Evolutionary conservation across 1,284 basidiomycete species (phyloP), one percentile per base, ranked within the genome.

Genomic region (Anthracocystis walkeri): DNA sequence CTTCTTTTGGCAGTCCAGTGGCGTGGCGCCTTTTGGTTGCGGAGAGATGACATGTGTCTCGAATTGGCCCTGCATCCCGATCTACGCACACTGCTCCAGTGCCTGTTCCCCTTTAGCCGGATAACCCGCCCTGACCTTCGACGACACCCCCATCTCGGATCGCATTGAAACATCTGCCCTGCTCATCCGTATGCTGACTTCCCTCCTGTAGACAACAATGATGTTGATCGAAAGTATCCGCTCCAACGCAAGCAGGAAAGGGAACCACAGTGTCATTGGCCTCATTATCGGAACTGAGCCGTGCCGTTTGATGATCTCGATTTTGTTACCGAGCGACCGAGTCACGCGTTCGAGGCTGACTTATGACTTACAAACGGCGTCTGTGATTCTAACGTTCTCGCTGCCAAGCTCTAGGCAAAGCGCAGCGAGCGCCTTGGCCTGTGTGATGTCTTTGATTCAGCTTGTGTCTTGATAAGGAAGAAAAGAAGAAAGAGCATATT

Each of bases 41-140:
- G 55, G 55, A 48, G 55, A 31, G 52, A 50, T 62, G 60, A 56
- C 60, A 55, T 41, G 60, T 55, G 38, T 56, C 48, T 49, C 27
- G 45, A 42, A 49, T 40, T 48, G n/a, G 46, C 53, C 59, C 46
- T 62, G 60, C 53, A 49, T 55, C 40, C 23, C 60, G 23, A 18
- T 42, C 6, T 21, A 1, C 20, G 21, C 23, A 56, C 46, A 62
- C 60, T 56, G 60, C 40, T 62, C 60, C 27, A 56, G 46, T 44
- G 60, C 60, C 60, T 42, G n/a, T 4, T n/a, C 35, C 59, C n/a
- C 20, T n/a, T 29, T 29, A 16, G 18, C 51, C 52, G 60, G 46
- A 53, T 62, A 25, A 25, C 38, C 53, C 27, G 35, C 38, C 41
- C 54, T n/a, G 45, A 7, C 14, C 16, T 8, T 38, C 35, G 23